A percentile compares a stretch with the other conserved stretches of the same genome.
Evolutionary conservation across 768 basidiomycete species (phyloP).

Genomic region (Rhodocollybia butyracea): DNA sequence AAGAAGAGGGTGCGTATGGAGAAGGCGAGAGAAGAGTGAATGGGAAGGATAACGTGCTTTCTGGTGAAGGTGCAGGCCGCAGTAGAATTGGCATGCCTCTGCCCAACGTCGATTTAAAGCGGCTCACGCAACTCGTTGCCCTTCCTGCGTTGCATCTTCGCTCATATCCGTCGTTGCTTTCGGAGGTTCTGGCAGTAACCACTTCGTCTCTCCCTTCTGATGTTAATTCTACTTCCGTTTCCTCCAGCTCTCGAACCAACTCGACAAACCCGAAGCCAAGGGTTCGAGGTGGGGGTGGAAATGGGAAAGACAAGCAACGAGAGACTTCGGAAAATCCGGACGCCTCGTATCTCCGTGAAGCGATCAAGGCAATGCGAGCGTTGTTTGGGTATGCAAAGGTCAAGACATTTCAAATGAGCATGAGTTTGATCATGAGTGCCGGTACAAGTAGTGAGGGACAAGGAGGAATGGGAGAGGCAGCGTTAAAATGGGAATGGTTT

Average conservation of each 20-base stretch:
- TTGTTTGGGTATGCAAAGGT: conserved; percentile 79
- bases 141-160: conserved; percentile 80
- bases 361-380: conserved; percentile 79
- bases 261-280: not conserved
- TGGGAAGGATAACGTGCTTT: conserved; percentile 74
- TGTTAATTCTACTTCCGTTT: not conserved
- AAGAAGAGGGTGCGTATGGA: conserved; percentile 83
- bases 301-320: conserved; percentile 12
- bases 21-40: conserved; percentile 70
- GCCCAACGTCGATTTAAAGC: conserved; percentile 61
- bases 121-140: conserved; percentile 51
- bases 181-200: not conserved
- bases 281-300: too few relatives aligned
- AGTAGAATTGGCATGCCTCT: not conserved
- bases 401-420: conserved; percentile 86
- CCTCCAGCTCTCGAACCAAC: not conserved
- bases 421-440: conserved; percentile 58
- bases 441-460: not conserved
- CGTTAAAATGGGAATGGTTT: conserved; percentile 87
- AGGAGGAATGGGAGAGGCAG: conserved; percentile 26
- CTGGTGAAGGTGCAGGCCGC: too few relatives aligned
- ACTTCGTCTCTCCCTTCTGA: not conserved
- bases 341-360: conserved; percentile 76
- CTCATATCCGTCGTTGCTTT: conserved; percentile 63
- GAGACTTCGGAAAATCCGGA: conserved; percentile 83